Conservation (phyloP, 2,329 filamentous ascomycete genomes). For the Endothia cerciana region DNA sequence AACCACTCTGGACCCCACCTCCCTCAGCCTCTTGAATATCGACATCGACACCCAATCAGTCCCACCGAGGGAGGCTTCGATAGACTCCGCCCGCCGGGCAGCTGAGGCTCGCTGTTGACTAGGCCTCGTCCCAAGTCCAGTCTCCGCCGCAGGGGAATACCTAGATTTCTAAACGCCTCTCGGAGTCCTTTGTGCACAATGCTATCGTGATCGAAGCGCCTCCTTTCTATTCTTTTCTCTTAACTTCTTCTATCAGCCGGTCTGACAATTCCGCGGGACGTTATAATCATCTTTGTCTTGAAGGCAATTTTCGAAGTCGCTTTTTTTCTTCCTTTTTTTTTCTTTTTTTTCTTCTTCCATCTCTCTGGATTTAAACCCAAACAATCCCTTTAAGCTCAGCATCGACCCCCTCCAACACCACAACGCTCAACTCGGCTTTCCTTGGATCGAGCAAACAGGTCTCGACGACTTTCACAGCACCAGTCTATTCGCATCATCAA, state of each 20-base stretch:
- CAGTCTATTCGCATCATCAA: slow-evolving; percentile 13
- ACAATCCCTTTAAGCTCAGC: neutral
- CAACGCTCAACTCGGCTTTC: neutral
- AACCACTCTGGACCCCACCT: slow-evolving; percentile 1
- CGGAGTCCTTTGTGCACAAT: slow-evolving; percentile 22
- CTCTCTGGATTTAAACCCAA: slow-evolving; percentile 18
- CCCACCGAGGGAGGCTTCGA: neutral
- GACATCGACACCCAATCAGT: slow-evolving; percentile 15
- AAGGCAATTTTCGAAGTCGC: slow-evolving; percentile 13
- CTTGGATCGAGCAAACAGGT: no score
- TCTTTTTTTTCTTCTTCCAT: slow-evolving; percentile 13
- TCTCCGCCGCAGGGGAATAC: neutral
- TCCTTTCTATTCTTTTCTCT: slow-evolving; percentile 12
- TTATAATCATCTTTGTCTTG: slow-evolving; percentile 25
- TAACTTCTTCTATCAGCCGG: slow-evolving; percentile 29
- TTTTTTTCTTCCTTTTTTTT: slow-evolving; percentile 8
- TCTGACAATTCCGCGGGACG: slow-evolving; percentile 29
- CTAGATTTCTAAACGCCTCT: slow-evolving; percentile 11
- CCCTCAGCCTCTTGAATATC: slow-evolving; percentile 8
- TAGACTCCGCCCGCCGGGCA: slow-evolving; percentile 9
- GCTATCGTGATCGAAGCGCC: slow-evolving; percentile 26
- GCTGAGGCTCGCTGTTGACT: slow-evolving; percentile 14
- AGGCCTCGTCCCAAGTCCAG: slow-evolving; percentile 14
- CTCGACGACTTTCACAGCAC: neutral
- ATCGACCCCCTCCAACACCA: neutral